Percentiles rank a stretch among this genome's conserved stretches.
Conservation (phyloP, 108 stramenopile genomes). For the Stephanodiscus triporus region DNA sequence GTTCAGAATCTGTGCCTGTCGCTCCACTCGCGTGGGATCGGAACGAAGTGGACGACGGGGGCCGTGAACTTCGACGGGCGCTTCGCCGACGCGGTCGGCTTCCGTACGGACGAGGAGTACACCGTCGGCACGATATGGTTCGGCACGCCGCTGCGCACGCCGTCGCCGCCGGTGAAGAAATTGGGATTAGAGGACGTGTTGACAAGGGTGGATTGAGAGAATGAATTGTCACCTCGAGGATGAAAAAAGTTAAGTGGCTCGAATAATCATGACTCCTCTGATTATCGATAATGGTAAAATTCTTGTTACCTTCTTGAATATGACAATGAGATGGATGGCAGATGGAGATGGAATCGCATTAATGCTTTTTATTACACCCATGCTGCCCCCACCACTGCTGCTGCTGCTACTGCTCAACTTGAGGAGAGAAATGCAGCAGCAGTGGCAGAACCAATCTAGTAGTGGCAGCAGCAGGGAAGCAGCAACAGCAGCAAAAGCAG, state of each 20-base stretch:
- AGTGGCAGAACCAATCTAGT: too few species aligned
- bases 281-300: too few species aligned
- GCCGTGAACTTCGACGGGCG: slow-evolving; percentile 55
- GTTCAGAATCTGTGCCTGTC: slow-evolving; percentile 61
- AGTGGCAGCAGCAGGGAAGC: too few species aligned
- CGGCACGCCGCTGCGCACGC: slow-evolving; percentile 37
- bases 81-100: slow-evolving; percentile 46
- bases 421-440: too few species aligned
- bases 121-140: slow-evolving; percentile 64
- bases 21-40: slow-evolving; percentile 53
- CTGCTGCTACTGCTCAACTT: too few species aligned
- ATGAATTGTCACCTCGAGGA: not conserved
- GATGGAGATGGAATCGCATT: not conserved
- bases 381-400: too few species aligned
- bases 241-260: too few species aligned
- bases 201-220: slow-evolving; percentile 4
- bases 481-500: too few species aligned
- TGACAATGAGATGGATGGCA: too few species aligned
- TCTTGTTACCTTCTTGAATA: too few species aligned
- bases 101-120: slow-evolving; percentile 36
- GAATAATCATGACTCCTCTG: too few species aligned
- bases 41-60: slow-evolving; percentile 68
- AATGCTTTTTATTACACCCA: not conserved
- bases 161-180: slow-evolving; percentile 34
- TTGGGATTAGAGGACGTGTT: slow-evolving; percentile 39